phyloP scores from a whole-genome alignment of 2,329 filamentous ascomycete genomes.

The Dryadomyces sulphureus region DNA sequence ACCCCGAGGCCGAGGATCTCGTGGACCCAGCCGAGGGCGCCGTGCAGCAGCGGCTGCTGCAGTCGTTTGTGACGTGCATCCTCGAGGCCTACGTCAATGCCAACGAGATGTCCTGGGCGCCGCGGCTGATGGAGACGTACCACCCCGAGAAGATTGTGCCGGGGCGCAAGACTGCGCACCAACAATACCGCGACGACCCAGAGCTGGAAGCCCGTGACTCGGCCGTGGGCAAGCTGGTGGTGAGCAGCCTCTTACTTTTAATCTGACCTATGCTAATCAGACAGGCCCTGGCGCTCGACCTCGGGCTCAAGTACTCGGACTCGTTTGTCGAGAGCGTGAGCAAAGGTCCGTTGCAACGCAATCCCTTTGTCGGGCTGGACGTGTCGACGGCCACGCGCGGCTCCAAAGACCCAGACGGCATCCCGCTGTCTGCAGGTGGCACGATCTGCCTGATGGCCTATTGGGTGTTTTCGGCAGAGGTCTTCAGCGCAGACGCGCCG shows the following conservation, averaged over 20 bases:
- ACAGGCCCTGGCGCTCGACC: constrained; percentile 47
- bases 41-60: constrained; percentile 49
- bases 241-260: constrained; percentile 16
- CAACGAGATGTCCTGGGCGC: constrained; percentile 45
- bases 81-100: constrained; percentile 57
- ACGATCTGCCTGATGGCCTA: constrained; percentile 45
- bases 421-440: constrained; percentile 44
- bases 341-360: constrained; percentile 23
- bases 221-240: constrained; percentile 57
- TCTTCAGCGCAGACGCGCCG: constrained; percentile 42
- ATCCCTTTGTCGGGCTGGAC: constrained; percentile 26
- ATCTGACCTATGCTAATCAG: not conserved
- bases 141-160: constrained; percentile 49
- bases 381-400: constrained; percentile 4
- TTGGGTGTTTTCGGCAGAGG: constrained; percentile 45
- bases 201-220: constrained; percentile 46
- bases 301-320: constrained; percentile 35
- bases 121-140: constrained; percentile 53
- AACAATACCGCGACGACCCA: constrained; percentile 47
- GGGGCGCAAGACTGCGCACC: constrained; percentile 43
- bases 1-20: constrained; percentile 44
- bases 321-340: constrained; percentile 30
- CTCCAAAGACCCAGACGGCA: constrained; percentile 18
- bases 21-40: constrained; percentile 40
- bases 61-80: constrained; percentile 65